phyloP scores from a whole-genome alignment of 306 rosid species.

The Casuarina glauca region DNA sequence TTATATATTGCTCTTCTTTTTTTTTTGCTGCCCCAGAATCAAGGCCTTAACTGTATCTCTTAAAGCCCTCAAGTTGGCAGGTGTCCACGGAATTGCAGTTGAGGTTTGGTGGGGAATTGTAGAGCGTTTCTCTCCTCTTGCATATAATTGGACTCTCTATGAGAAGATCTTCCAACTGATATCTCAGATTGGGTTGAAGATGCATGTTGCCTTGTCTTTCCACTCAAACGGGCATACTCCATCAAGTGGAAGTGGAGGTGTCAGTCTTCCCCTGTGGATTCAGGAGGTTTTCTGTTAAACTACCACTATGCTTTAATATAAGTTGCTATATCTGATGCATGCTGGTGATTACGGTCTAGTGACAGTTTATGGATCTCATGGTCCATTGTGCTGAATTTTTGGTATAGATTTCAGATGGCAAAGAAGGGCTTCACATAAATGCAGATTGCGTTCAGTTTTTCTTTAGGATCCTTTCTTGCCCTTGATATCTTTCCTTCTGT shows the following conservation, averaged over 20 bases:
- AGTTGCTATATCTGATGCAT: not conserved
- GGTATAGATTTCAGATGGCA: not conserved
- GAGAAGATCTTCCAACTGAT: slow-evolving; percentile 35
- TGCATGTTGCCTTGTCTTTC: slow-evolving; percentile 48
- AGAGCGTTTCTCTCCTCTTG: slow-evolving; percentile 39
- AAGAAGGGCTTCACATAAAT: not conserved
- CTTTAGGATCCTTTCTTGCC: not conserved
- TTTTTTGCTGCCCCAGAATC: slow-evolving; percentile 24
- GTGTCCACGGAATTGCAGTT: slow-evolving; percentile 47
- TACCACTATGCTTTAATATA: not conserved
- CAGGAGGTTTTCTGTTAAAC: slow-evolving; percentile 26
- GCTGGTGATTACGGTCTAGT: not conserved
- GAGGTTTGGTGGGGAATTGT: slow-evolving; percentile 50
- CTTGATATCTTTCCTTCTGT: not conserved
- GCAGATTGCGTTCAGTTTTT: not conserved
- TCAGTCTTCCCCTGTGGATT: slow-evolving; percentile 44
- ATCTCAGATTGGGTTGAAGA: slow-evolving; percentile 35
- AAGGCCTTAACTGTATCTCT: slow-evolving; percentile 39
- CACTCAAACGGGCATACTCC: slow-evolving; percentile 31
- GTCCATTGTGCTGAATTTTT: not conserved
- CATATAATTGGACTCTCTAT: slow-evolving; percentile 39
- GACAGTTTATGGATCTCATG: not conserved
- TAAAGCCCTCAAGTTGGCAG: slow-evolving; percentile 43
- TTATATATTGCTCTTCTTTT: slow-evolving; percentile 11
- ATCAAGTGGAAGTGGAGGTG: slow-evolving; percentile 30